phyloP scores from a whole-genome alignment of 371 early-diverging fungal species.

The Mortierella sp. region DNA sequence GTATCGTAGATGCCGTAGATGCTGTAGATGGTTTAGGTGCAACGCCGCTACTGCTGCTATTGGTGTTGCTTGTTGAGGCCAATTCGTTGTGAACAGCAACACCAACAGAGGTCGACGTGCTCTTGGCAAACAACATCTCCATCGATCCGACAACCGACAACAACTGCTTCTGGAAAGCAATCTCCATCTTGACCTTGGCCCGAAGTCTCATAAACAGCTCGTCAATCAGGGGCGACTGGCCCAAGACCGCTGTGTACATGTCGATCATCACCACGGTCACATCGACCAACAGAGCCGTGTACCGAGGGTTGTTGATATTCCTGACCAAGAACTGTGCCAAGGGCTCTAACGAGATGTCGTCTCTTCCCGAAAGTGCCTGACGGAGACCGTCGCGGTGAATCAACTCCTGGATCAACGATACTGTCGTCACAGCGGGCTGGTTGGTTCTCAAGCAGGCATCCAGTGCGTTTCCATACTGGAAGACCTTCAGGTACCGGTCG shows the following conservation, averaged over 20 bases:
- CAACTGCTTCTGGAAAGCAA: constrained; percentile 82
- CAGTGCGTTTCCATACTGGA: constrained; percentile 90
- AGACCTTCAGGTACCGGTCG: constrained; percentile 83
- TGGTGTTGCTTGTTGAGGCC: constrained; percentile 25
- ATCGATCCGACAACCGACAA: constrained; percentile 83
- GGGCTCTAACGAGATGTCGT: constrained; percentile 88
- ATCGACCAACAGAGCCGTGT: constrained; percentile 80
- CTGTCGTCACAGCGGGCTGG: constrained; percentile 68
- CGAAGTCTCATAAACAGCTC: constrained; percentile 74
- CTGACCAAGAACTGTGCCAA: constrained; percentile 83
- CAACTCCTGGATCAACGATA: constrained; percentile 89
- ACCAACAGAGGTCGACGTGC: constrained; percentile 50
- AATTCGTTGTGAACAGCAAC: constrained; percentile 51
- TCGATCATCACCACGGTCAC: constrained; percentile 83
- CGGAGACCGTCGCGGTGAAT: constrained; percentile 86
- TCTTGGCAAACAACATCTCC: constrained; percentile 79
- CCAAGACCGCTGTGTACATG: constrained; percentile 84
- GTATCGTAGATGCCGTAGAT: constrained; percentile 33
- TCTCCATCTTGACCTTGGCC: constrained; percentile 78
- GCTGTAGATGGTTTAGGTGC: constrained; percentile 13
- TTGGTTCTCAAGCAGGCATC: constrained; percentile 75
- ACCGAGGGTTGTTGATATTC: constrained; percentile 84
- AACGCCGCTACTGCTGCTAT: not conserved
- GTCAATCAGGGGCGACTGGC: constrained; percentile 82
- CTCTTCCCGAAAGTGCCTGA: constrained; percentile 86